Conservation (phyloP, 768 basidiomycete genomes). For the Polyporus arcularius region DNA sequence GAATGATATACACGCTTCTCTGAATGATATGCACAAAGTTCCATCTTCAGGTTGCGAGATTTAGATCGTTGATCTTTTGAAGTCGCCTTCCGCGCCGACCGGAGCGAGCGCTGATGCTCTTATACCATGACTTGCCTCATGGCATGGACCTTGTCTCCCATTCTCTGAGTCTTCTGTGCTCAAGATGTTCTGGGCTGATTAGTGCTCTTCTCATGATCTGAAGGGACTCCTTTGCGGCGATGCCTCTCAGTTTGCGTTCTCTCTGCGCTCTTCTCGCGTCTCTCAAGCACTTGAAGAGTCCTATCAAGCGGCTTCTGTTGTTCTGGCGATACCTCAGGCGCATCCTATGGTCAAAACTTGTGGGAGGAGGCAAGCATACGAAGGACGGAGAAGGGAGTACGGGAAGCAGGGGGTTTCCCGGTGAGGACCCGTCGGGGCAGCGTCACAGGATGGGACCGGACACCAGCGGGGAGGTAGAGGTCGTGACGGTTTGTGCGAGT, state of each 20-base stretch:
- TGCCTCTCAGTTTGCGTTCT: conserved; percentile 12
- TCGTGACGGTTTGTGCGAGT: conserved; percentile 14
- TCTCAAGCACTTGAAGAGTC: background rate
- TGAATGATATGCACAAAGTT: background rate
- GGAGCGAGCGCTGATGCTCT: background rate
- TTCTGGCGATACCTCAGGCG: conserved; percentile 10
- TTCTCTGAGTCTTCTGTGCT: background rate
- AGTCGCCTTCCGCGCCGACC: background rate
- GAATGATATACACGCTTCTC: background rate
- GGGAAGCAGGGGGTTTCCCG: background rate
- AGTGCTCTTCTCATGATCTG: background rate
- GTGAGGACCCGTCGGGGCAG: background rate
- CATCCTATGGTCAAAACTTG: background rate
- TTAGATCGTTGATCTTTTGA: background rate
- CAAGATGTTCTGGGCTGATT: background rate
- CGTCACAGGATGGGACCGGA: too few species aligned
- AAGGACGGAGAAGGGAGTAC: background rate
- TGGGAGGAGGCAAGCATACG: background rate
- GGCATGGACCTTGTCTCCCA: background rate
- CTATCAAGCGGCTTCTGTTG: background rate
- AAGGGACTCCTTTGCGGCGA: background rate
- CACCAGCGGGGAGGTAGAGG: background rate
- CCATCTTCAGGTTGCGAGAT: background rate
- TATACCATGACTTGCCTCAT: background rate
- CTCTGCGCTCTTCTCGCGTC: conserved; percentile 1